Evolutionary conservation across 225 moss, liverwort and hornwort species (phyloP), one percentile per base, ranked within the genome.

Genomic region (Physcomitrellopsis africana): DNA sequence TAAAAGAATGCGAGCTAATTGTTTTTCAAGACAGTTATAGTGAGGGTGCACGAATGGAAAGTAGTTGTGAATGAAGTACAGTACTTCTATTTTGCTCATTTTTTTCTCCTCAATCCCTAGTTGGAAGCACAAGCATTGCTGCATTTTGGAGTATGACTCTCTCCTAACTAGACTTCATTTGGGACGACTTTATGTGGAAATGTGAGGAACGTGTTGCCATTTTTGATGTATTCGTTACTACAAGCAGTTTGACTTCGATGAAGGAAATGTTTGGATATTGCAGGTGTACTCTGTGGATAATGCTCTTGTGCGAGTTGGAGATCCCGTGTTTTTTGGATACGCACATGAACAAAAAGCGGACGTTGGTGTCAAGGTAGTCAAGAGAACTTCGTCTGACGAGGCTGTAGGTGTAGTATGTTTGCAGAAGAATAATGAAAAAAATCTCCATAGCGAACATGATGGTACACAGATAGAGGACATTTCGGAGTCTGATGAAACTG

Each of bases 291-390:
- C 96, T 14, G 94, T 94, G 63, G 96, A 96, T 44, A 96, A 96
- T 68, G 92, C 90, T 20, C 73, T 96, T 43, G 88, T 83, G 54
- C 87, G 89, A 81, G 92, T 96, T 52, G 92, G 92, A 72, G 96
- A 96, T 80, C 96, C 94, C 27, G 93, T 96, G 56, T 96, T 96
- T 78, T 96, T 96, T 82, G 96, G 93, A 48, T 92, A 89, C 59
- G 81, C 82, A 37, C 80, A 82, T 15, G 93, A 92, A 63, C 75
- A 76, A 45, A 80, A 85, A 52, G 93, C 94, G 14, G 96, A 96
- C 32, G 77, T 92, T 63, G 87, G 89, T 41, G 83, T 94, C 19
- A 96, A 96, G 84, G 90, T 96, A 23, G 93, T 96, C 17, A 70
- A 79, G 41, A 88, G 82, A 76, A 67, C 53, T 32, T 80, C 86